Conservation (phyloP, 192 early-diverging fungal species). For the Jimgerdemannia flammicorona region DNA sequence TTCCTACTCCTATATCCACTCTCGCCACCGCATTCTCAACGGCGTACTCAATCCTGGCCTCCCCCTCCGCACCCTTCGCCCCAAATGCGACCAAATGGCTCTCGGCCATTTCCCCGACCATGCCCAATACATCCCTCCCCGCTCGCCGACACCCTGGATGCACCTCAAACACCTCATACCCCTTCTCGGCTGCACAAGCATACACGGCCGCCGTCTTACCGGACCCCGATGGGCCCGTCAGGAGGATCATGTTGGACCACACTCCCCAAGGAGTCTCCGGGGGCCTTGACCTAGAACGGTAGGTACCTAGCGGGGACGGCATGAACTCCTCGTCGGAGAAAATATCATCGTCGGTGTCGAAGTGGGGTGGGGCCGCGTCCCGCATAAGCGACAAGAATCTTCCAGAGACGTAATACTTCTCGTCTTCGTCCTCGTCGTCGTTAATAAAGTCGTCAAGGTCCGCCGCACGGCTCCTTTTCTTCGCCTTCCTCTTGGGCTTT, state of each 20-base stretch:
- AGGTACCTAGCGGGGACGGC: neutral
- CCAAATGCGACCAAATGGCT: slow-evolving; percentile 65
- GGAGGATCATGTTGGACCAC: slow-evolving; percentile 49
- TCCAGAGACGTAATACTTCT: neutral
- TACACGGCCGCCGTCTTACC: slow-evolving; percentile 74
- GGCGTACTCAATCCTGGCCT: neutral
- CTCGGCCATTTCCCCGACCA: slow-evolving; percentile 66
- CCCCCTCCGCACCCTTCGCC: neutral
- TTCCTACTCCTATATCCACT: neutral
- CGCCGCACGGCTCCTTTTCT: neutral
- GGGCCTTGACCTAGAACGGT: neutral
- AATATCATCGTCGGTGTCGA: neutral
- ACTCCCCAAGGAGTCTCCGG: neutral
- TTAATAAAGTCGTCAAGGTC: neutral
- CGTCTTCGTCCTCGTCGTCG: neutral
- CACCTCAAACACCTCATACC: slow-evolving; percentile 76
- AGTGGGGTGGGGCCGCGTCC: neutral
- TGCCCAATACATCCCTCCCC: slow-evolving; percentile 62
- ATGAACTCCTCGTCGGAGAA: neutral
- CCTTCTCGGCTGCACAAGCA: slow-evolving; percentile 66
- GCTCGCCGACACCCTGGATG: slow-evolving; percentile 62
- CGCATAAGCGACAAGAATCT: neutral
- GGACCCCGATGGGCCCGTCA: slow-evolving; percentile 65
- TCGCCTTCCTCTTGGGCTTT: neutral
- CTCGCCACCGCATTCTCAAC: too few species aligned